phyloP scores from a whole-genome alignment of 805 yeast species.

The Kodamaea sagamina region DNA sequence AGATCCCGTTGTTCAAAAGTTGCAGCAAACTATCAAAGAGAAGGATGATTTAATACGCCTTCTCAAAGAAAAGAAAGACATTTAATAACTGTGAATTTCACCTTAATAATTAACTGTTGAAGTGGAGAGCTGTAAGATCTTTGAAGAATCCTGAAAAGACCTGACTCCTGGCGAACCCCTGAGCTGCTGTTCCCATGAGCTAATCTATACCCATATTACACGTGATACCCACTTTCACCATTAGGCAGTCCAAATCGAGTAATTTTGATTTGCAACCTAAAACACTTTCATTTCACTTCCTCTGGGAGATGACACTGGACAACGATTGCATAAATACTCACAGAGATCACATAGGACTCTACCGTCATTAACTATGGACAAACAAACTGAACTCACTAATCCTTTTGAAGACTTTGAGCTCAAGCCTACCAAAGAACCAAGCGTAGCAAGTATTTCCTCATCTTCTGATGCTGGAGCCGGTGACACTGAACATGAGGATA shows the following conservation, averaged over 20 bases:
- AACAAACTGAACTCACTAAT: too few relatives aligned
- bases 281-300: background rate
- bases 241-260: conserved; percentile 14
- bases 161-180: too few relatives aligned
- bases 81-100: too few relatives aligned
- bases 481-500: background rate
- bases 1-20: conserved; percentile 1
- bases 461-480: background rate
- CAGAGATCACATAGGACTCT: too few relatives aligned
- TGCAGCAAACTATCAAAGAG: conserved; percentile 5
- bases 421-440: background rate
- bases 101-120: too few relatives aligned
- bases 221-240: conserved; percentile 6
- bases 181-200: too few relatives aligned
- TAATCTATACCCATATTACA: too few relatives aligned
- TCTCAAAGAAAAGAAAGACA: conserved; percentile 1
- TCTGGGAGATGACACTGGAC: background rate
- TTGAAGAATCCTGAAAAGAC: too few relatives aligned
- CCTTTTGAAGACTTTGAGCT: too few relatives aligned
- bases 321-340: too few relatives aligned
- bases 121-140: too few relatives aligned
- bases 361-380: background rate
- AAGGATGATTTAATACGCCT: conserved; percentile 10
- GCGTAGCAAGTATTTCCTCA: background rate
- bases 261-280: conserved; percentile 7